A percentile compares a stretch with the other conserved stretches of the same genome.
phyloP scores from a whole-genome alignment of 2,329 filamentous ascomycete species.

The Microsporum canis region DNA sequence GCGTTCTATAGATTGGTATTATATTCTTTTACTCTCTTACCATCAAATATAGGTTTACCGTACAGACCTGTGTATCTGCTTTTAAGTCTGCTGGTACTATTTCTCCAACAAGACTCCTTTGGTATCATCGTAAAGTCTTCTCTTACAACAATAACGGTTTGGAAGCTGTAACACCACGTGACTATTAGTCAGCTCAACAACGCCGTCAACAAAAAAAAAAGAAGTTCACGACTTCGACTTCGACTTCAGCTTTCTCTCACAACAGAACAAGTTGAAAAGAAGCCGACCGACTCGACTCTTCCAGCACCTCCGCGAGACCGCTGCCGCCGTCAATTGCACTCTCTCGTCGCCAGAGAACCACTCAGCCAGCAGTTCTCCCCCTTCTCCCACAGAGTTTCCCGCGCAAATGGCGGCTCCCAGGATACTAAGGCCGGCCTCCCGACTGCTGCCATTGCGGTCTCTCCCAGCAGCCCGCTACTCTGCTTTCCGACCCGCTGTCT shows the following conservation, averaged over 20 bases:
- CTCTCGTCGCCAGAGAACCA: background rate
- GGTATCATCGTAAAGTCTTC: too few relatives aligned
- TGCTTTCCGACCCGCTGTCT: slow-evolving; percentile 41
- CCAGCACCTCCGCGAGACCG: background rate
- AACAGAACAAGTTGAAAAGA: background rate
- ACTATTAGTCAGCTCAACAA: slow-evolving; percentile 2
- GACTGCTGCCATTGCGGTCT: slow-evolving; percentile 48
- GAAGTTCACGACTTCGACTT: background rate
- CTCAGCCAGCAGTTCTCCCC: slow-evolving; percentile 35
- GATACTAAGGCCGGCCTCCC: slow-evolving; percentile 53
- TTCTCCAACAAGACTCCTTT: too few relatives aligned
- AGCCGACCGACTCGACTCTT: background rate
- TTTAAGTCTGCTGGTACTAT: too few relatives aligned
- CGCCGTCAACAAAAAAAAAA: background rate
- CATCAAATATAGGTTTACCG: background rate
- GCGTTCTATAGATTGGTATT: background rate
- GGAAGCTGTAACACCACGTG: background rate
- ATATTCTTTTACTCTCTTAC: background rate
- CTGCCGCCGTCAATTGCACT: slow-evolving; percentile 1
- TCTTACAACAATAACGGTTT: too few relatives aligned
- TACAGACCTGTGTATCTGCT: too few relatives aligned
- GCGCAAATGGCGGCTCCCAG: slow-evolving; percentile 46
- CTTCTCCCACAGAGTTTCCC: slow-evolving; percentile 33
- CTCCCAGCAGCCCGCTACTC: slow-evolving; percentile 40
- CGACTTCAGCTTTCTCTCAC: background rate